Evolutionary conservation across 1,139 yeast genomes (phyloP), one percentile per base, ranked within the genome.

Genomic region (Pichia sp.): DNA sequence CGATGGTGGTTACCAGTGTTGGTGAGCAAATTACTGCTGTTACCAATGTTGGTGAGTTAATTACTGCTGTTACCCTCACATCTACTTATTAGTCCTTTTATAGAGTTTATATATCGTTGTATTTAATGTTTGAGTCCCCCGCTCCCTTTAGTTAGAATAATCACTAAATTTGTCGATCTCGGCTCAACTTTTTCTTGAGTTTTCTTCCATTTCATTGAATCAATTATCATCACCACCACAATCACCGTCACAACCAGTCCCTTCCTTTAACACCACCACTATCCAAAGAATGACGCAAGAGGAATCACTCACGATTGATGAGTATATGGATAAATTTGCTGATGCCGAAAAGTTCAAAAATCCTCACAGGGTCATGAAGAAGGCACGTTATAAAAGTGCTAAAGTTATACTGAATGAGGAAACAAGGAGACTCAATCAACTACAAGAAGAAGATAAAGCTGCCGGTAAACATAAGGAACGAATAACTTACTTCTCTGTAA

Each of bases 351-450:
- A 63, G 18, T 84, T 83, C 69, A 84, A 83, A 57, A 71, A 69
- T 42, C 72, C 76, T 1, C 48, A 61, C 32, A 65, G 80, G 58
- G 68, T 65, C 45, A 63, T 73, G 4, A 72, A 77, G 3, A 66
- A 68, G 37, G 69, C 82, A 48, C 71, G 95, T 41, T 84, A 79
- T 61, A 86, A 88, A 59, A 82, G 94, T 32, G 67, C 77, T 32
- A 76, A 83, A 54, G 95, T 89, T 52, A 65, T 89, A 28, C 53
- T 84, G 9, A 71, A 79, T 10, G 97, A 89, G 53, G 97, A 91
- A 61, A 73, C 71, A 49, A 78, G 79, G 52, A 73, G 85, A 69
- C 66, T 57, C 46, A 71, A 43, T 62, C 67, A 49, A 54, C 62
- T 48, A 22, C 63, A 53, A 23, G 51, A 51, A 21, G 63, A 52